Evolutionary conservation across 371 early-diverging fungal genomes (phyloP).

Genomic region (Encephalitozoon romaleae): DNA sequence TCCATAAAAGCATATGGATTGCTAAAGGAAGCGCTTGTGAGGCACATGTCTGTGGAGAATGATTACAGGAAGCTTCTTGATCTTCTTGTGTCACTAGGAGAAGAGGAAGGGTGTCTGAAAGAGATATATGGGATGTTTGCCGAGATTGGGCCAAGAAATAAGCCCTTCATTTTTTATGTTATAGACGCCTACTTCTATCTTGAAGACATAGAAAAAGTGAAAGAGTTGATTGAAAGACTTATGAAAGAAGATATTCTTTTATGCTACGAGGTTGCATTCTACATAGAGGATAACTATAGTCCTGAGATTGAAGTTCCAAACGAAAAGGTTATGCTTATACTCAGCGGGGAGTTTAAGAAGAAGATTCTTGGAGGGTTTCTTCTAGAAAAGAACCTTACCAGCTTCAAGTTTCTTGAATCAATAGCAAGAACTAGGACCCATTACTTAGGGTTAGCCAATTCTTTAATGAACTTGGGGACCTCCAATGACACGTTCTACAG

Average conservation of each 20-base stretch:
- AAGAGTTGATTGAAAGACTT: not conserved
- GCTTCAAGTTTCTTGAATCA: conserved; percentile 38
- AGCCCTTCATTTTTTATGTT: not conserved
- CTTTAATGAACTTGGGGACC: conserved; percentile 91
- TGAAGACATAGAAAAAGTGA: conserved; percentile 6
- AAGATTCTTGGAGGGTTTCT: conserved; percentile 22
- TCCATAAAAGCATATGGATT: conserved; percentile 14
- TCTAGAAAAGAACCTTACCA: conserved; percentile 25
- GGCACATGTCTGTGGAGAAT: not conserved
- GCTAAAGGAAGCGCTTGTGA: not conserved
- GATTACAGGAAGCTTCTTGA: not conserved
- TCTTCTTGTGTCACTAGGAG: conserved; percentile 7
- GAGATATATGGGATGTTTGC: not conserved
- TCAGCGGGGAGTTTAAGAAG: conserved; percentile 25
- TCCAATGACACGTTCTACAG: conserved; percentile 92
- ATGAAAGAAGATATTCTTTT: not conserved
- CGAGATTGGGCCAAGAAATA: not conserved
- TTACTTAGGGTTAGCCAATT: conserved; percentile 80
- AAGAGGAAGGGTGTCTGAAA: not conserved
- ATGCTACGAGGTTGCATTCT: conserved; percentile 21
- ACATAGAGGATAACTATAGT: conserved; percentile 23
- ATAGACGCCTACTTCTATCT: conserved; percentile 24
- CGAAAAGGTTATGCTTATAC: conserved; percentile 6
- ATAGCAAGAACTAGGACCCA: conserved; percentile 21
- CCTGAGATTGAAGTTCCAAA: not conserved